Evolutionary conservation across 1,284 basidiomycete genomes (phyloP).

Genomic region (Peniophora sp.): DNA sequence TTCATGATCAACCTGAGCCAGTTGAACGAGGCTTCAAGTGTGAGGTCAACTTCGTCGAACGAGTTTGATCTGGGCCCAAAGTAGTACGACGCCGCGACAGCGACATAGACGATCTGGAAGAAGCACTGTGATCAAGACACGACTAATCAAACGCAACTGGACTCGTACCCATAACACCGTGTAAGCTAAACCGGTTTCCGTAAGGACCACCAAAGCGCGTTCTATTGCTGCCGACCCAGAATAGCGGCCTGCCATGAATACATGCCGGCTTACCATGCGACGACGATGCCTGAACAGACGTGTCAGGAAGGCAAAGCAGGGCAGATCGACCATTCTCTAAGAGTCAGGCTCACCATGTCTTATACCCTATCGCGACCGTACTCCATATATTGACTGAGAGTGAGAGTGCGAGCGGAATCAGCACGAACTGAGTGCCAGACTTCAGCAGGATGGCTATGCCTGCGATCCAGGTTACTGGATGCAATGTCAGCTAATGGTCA

Average conservation of each 20-base stretch:
- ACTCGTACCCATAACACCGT: neutral
- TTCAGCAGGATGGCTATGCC: too few relatives aligned
- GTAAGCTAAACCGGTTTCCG: neutral
- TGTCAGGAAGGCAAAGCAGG: neutral
- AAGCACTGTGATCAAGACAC: too few relatives aligned
- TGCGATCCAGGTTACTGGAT: too few relatives aligned
- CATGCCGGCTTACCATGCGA: neutral
- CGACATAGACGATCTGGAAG: too few relatives aligned
- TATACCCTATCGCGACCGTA: neutral
- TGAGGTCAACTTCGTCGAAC: too few relatives aligned
- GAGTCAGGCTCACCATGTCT: neutral
- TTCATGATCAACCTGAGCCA: too few relatives aligned
- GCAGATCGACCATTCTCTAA: too few relatives aligned
- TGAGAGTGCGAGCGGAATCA: neutral
- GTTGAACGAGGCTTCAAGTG: too few relatives aligned
- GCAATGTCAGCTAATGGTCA: neutral
- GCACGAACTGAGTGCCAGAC: neutral
- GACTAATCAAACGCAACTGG: too few relatives aligned
- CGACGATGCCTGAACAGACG: neutral
- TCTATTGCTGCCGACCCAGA: neutral
- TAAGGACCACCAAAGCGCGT: neutral
- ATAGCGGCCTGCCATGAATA: neutral
- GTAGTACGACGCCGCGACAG: too few relatives aligned
- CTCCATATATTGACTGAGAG: neutral
- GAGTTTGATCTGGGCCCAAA: too few relatives aligned